Percentiles rank a stretch among this genome's conserved stretches.
Evolutionary conservation across 2,329 filamentous ascomycete genomes (phyloP).

Genomic region (Dactylellina haptotyla): DNA sequence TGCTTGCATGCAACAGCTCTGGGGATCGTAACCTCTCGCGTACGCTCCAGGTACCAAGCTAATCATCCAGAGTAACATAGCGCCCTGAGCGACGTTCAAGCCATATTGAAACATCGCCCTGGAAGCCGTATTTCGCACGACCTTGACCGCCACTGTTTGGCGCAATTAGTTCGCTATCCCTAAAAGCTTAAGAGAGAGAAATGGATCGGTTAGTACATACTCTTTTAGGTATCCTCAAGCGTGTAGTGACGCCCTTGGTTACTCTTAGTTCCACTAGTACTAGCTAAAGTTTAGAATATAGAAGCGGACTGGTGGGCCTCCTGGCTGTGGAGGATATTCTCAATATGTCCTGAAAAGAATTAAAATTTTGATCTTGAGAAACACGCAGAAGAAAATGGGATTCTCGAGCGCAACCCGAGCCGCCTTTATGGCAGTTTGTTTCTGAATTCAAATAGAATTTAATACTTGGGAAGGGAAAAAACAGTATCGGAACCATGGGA

Average conservation of each 20-base stretch:
- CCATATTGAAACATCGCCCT: conserved; percentile 10
- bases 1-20: conserved; percentile 25
- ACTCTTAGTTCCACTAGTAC: neutral
- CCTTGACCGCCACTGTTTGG: neutral
- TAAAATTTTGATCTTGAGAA: no score
- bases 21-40: conserved; percentile 12
- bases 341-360: no score
- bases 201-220: neutral
- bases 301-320: neutral
- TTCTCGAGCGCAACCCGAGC: no score
- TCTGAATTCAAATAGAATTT: neutral
- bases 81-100: conserved; percentile 2
- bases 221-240: neutral
- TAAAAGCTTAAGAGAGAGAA: neutral
- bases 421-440: no score
- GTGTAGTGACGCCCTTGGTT: neutral
- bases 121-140: neutral
- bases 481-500: neutral
- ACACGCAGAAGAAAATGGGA: no score
- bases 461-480: neutral
- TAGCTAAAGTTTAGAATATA: no score
- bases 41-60: conserved; percentile 11
- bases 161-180: no score
- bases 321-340: no score
- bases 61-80: neutral